A percentile compares a stretch with the other conserved stretches of the same genome.
Evolutionary conservation across 2,329 filamentous ascomycete genomes (phyloP).

Genomic region (Chrysoporthe cubensis): DNA sequence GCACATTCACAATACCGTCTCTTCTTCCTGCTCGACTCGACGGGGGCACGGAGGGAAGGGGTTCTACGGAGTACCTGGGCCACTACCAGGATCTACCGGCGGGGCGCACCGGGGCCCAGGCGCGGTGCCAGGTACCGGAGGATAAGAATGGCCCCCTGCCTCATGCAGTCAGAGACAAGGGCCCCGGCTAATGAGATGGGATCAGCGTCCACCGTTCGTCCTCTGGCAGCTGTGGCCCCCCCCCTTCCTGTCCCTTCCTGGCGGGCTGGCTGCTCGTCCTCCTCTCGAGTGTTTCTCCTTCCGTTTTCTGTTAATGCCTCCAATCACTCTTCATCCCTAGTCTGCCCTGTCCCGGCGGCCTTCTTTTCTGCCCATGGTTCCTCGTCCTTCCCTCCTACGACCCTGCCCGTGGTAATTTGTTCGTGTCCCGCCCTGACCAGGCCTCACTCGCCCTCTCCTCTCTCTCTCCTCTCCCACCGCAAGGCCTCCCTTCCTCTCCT

Average conservation of each 20-base stretch:
- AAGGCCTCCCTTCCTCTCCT: conserved; percentile 18
- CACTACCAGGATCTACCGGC: conserved; percentile 12
- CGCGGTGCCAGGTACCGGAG: conserved; percentile 6
- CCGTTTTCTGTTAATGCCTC: conserved; percentile 24
- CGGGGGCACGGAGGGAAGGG: neutral
- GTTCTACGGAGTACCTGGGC: neutral
- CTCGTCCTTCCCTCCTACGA: conserved; percentile 26
- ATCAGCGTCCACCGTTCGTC: conserved; percentile 17
- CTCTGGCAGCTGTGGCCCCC: neutral
- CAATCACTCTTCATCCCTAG: conserved; percentile 25
- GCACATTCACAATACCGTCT: neutral
- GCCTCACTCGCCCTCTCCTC: conserved; percentile 26
- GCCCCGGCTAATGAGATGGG: conserved; percentile 13
- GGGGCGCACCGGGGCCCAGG: neutral
- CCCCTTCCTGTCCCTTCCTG: neutral
- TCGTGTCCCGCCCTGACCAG: conserved; percentile 28
- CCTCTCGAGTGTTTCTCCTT: conserved; percentile 26
- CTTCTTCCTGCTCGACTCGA: neutral
- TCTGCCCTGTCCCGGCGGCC: conserved; percentile 11
- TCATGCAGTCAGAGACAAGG: conserved; percentile 26
- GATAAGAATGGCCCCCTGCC: conserved; percentile 14
- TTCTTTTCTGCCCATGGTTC: conserved; percentile 9
- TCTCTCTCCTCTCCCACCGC: conserved; percentile 24
- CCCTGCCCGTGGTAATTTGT: conserved; percentile 25
- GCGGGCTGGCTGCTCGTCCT: neutral